Base-by-base conservation (phyloP, 2,329 filamentous ascomycete species). In the Xylariaceae sp. region DNA sequence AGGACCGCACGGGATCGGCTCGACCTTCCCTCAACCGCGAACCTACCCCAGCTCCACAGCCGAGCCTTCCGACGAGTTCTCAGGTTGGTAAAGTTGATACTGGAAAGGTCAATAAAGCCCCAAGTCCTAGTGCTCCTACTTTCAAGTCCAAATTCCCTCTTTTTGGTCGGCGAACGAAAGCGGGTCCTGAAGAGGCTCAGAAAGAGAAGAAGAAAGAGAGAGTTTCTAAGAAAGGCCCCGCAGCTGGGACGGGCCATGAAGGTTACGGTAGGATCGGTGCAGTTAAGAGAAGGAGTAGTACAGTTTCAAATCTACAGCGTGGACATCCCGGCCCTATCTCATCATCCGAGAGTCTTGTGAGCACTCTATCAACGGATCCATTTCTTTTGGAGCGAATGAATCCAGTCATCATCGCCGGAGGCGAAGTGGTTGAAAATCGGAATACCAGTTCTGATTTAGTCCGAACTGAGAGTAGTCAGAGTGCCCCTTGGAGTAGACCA, bases 171-270 rank as follows among this genome's bases (percentile, higher is more conserved):
- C 86, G 85, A 50, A 85, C 85, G 11, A 95, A 91, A 70, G 78
- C 82, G 0, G 77, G 82, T 1, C 68, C 81, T 3, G 78, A 84
- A 35, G 68, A 71, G n/a, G 55, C 72, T 9, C 71, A 70, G 16
- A 55, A 69, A 0, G 81, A 85, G n/a, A 84, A 45, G 46, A 62
- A 81, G 67, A 78, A 80, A 30, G 84, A 86, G 7, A 85, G 81
- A 58, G 67, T 76, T 6, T 56, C 76, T 20, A 82, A 88, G 23
- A 93, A 91, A 71, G 92, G 93, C 0, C 93, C 93, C 18, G 84
- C 82, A 13, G 93, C 93, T 33, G 93, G 93, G n/a, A 97, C 93
- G 30, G 93, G 93, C 0, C 92, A 97, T 65, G 93, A 97, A 74
- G 88, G 88, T 1, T 92, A 93, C 64, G 88, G 88, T 0, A 82